These are phyloP conservation scores for Candida oleophila DNA, from an alignment of 805 yeast species.

Conservation along the genomic window DNA sequence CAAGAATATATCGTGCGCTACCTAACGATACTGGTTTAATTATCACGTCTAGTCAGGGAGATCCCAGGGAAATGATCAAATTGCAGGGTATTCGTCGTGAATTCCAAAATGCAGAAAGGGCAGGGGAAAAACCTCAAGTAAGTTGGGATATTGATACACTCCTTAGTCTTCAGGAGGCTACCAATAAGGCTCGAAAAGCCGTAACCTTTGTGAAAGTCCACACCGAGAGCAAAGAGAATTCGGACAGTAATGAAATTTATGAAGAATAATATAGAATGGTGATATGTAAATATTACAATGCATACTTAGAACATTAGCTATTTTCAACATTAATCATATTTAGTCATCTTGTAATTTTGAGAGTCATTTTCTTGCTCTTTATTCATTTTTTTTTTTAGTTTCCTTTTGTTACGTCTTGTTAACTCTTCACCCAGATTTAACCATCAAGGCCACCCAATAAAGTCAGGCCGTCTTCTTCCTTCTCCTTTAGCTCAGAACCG, in stretches of 20 bases:
- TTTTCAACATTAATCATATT: no score
- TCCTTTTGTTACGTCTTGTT: background rate
- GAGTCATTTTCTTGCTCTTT: no score
- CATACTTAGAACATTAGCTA: background rate
- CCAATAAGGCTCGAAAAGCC: constrained; percentile 58
- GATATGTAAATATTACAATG: background rate
- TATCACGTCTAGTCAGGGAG: constrained; percentile 63
- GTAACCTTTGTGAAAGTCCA: constrained; percentile 55
- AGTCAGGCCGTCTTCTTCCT: background rate
- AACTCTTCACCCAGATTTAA: background rate
- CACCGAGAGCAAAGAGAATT: constrained; percentile 4
- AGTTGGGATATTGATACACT: constrained; percentile 55
- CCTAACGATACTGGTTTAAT: constrained; percentile 63
- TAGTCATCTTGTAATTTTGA: no score
- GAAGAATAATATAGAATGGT: background rate
- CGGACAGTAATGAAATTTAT: background rate
- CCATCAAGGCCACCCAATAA: background rate
- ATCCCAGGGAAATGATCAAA: constrained; percentile 47
- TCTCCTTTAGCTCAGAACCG: background rate
- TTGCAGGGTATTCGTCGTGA: constrained; percentile 44
- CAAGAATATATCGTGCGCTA: constrained; percentile 46
- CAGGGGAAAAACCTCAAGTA: constrained; percentile 34
- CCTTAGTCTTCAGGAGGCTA: constrained; percentile 44
- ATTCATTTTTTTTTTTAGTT: no score
- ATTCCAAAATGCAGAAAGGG: constrained; percentile 44